phyloP scores from a whole-genome alignment of 2,329 filamentous ascomycete genomes.

The Aspergillus sp. region DNA sequence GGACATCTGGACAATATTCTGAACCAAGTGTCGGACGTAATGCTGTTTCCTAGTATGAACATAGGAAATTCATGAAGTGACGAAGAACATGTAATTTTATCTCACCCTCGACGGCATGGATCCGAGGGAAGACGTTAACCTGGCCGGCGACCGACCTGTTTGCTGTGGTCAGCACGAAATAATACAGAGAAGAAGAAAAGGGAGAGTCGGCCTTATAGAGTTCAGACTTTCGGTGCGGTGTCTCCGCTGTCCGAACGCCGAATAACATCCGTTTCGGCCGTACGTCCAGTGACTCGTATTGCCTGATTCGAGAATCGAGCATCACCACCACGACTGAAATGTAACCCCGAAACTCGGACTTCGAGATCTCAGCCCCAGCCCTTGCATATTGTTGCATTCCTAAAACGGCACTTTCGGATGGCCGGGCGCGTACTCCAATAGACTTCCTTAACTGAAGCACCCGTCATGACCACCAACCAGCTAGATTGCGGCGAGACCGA shows the following conservation, averaged over 20 bases:
- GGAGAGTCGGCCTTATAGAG: slow-evolving; percentile 1
- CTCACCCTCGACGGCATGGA: background rate
- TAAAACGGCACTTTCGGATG: no score
- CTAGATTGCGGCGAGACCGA: no score
- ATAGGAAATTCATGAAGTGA: slow-evolving; percentile 13
- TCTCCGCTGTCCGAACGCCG: background rate
- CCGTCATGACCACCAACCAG: no score
- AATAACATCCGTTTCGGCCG: slow-evolving; percentile 13
- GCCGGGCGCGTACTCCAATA: no score
- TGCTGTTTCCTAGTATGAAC: slow-evolving; percentile 36
- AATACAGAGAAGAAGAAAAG: background rate
- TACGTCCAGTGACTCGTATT: background rate
- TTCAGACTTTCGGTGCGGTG: background rate
- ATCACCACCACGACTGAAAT: no score
- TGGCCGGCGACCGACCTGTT: no score
- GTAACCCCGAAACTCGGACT: no score
- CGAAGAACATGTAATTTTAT: background rate
- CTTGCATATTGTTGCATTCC: no score
- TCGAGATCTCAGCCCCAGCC: no score
- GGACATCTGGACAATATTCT: slow-evolving; percentile 32
- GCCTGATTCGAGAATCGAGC: background rate
- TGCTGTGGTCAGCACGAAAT: background rate
- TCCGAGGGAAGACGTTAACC: background rate
- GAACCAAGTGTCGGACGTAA: slow-evolving; percentile 35
- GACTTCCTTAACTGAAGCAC: no score